Evolutionary conservation across 2,329 filamentous ascomycete species (phyloP).

Genomic region (Penicillium crustosum): DNA sequence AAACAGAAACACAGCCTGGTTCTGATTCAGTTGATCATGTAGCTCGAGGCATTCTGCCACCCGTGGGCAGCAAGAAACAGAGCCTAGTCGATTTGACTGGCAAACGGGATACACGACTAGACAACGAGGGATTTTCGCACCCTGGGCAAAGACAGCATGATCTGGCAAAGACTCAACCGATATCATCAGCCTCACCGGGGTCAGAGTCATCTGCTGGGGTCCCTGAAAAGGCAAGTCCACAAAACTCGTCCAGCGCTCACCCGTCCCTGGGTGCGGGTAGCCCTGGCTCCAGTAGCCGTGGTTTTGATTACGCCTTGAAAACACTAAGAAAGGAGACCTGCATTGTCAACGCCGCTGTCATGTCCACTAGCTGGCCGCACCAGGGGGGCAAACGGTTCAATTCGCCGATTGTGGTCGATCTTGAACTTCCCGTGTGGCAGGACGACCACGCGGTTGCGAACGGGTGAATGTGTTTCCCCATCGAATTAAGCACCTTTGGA

Average conservation of each 20-base stretch:
- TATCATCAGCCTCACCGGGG: slow-evolving; percentile 3
- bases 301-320: slow-evolving; percentile 16
- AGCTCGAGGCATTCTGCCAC: slow-evolving; percentile 36
- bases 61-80: slow-evolving; percentile 53
- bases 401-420: slow-evolving; percentile 80
- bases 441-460: slow-evolving; percentile 12
- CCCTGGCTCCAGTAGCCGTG: slow-evolving; percentile 1
- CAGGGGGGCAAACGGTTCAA: slow-evolving; percentile 63
- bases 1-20: background rate
- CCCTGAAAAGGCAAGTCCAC: slow-evolving; percentile 5
- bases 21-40: slow-evolving; percentile 13
- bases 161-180: background rate
- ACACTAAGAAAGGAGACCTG: slow-evolving; percentile 65
- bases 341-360: slow-evolving; percentile 75
- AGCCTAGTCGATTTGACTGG: slow-evolving; percentile 55
- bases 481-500: background rate
- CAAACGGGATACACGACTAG: slow-evolving; percentile 38
- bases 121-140: slow-evolving; percentile 28
- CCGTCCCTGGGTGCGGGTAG: slow-evolving; percentile 12
- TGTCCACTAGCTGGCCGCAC: slow-evolving; percentile 67
- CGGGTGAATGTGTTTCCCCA: background rate
- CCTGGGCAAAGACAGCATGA: background rate
- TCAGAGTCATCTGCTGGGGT: slow-evolving; percentile 11
- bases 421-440: slow-evolving; percentile 66
- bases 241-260: background rate